Conservation (phyloP, 768 basidiomycete species). For the Kwoniella pini region DNA sequence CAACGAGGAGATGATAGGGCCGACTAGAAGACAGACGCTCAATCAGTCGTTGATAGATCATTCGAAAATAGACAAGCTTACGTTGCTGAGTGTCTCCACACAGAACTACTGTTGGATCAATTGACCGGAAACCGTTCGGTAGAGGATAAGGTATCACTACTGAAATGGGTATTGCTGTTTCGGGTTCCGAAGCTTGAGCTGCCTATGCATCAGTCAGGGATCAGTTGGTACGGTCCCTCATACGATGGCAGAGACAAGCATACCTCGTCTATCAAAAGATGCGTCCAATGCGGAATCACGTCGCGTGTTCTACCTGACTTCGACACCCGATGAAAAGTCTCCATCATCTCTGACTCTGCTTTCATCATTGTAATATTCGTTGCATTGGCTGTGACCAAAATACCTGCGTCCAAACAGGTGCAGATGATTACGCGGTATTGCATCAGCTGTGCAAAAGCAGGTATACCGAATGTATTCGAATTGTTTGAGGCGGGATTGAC, state of each 20-base stretch:
- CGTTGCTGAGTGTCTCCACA: constrained; percentile 54
- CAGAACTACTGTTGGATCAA: constrained; percentile 38
- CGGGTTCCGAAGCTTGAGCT: constrained; percentile 55
- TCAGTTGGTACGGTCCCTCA: neutral
- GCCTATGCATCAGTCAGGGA: constrained; percentile 30
- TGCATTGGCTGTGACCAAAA: constrained; percentile 41
- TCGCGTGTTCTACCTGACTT: neutral
- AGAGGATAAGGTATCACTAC: constrained; percentile 29
- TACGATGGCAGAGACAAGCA: neutral
- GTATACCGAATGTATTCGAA: constrained; percentile 41
- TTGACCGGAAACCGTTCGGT: neutral
- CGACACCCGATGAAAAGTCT: constrained; percentile 26
- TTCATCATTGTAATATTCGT: constrained; percentile 47
- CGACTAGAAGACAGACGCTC: constrained; percentile 24
- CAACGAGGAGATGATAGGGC: constrained; percentile 47
- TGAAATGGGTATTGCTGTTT: constrained; percentile 47
- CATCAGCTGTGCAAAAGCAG: constrained; percentile 35
- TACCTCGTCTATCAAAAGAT: constrained; percentile 55
- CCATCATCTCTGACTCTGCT: constrained; percentile 25
- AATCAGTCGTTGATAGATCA: neutral
- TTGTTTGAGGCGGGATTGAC: constrained; percentile 1
- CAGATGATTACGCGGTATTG: constrained; percentile 49
- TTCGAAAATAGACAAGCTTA: neutral
- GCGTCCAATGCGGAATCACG: constrained; percentile 50
- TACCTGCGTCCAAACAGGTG: constrained; percentile 46